A percentile compares a stretch with the other conserved stretches of the same genome.
phyloP scores from a whole-genome alignment of 2,329 filamentous ascomycete species.

The Fusarium chuoi region DNA sequence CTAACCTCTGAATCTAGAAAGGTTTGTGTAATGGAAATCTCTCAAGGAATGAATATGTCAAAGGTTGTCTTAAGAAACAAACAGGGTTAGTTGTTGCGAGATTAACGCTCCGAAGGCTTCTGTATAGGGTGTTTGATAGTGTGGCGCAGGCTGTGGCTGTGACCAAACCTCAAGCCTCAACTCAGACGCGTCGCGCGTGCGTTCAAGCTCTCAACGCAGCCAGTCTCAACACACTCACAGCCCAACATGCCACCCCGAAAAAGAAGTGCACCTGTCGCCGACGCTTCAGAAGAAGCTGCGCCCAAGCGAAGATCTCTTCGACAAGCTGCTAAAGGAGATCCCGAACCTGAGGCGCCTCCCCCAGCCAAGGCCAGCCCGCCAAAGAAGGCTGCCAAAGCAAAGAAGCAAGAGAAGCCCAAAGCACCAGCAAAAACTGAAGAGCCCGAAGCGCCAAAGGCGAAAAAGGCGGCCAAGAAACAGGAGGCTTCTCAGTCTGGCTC shows the following conservation, averaged over 20 bases:
- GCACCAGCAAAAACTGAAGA: neutral
- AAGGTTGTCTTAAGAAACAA: neutral
- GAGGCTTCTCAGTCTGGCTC: neutral
- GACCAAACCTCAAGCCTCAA: neutral
- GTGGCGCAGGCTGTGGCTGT: neutral
- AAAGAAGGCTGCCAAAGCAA: conserved; percentile 4
- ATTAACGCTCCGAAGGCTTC: neutral
- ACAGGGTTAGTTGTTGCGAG: neutral
- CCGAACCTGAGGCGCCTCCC: neutral
- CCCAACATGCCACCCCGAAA: conserved; percentile 33
- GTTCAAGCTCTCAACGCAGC: neutral
- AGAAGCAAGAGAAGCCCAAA: conserved; percentile 7
- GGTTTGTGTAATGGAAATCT: neutral
- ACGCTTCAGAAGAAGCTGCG: neutral
- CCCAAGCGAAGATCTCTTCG: conserved; percentile 35
- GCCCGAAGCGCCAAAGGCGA: neutral
- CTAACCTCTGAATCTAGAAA: rapidly evolving
- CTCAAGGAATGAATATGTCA: no score
- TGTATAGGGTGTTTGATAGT: neutral
- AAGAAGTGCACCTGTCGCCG: neutral
- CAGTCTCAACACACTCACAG: neutral
- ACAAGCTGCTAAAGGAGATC: conserved; percentile 10
- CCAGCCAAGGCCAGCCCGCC: neutral
- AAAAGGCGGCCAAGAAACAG: neutral
- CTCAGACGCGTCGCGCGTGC: conserved; percentile 11